phyloP scores from a whole-genome alignment of 805 yeast genomes.

The Cephaloascus fragrans region DNA sequence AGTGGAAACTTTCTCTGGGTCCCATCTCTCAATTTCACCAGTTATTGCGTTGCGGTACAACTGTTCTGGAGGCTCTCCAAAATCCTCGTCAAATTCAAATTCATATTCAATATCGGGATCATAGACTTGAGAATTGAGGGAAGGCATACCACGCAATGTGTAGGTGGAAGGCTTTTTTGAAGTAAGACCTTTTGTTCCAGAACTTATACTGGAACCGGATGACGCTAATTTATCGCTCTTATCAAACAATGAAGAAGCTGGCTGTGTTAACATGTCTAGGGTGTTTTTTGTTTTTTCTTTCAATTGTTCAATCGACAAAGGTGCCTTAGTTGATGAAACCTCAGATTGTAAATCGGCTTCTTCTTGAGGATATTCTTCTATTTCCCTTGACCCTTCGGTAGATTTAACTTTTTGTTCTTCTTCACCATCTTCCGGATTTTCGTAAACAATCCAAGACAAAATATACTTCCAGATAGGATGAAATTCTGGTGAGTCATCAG shows the following conservation, averaged over 20 bases:
- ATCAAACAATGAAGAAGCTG: slow-evolving; percentile 12
- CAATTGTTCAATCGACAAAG: neutral
- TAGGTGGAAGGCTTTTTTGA: neutral
- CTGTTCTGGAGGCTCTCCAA: slow-evolving; percentile 12
- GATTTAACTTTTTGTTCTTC: too few species aligned
- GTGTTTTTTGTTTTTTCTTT: slow-evolving; percentile 4
- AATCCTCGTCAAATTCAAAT: slow-evolving; percentile 11
- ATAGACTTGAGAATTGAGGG: slow-evolving; percentile 11
- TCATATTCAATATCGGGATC: slow-evolving; percentile 18
- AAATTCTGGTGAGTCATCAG: slow-evolving; percentile 9
- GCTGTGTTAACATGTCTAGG: slow-evolving; percentile 9
- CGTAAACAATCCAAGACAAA: slow-evolving; percentile 25
- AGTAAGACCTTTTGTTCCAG: neutral
- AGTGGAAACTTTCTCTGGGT: neutral
- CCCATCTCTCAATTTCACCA: slow-evolving; percentile 1
- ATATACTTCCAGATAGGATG: slow-evolving; percentile 27
- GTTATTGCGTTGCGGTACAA: slow-evolving; percentile 22
- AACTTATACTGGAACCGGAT: neutral
- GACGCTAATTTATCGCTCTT: neutral
- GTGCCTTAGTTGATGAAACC: slow-evolving; percentile 1
- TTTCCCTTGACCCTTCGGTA: neutral
- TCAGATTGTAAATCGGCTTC: neutral
- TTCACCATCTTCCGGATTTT: slow-evolving; percentile 4
- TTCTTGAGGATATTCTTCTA: neutral
- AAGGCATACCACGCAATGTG: slow-evolving; percentile 1